phyloP scores from a whole-genome alignment of 805 yeast genomes.

The Myxozyma melibiosi region DNA sequence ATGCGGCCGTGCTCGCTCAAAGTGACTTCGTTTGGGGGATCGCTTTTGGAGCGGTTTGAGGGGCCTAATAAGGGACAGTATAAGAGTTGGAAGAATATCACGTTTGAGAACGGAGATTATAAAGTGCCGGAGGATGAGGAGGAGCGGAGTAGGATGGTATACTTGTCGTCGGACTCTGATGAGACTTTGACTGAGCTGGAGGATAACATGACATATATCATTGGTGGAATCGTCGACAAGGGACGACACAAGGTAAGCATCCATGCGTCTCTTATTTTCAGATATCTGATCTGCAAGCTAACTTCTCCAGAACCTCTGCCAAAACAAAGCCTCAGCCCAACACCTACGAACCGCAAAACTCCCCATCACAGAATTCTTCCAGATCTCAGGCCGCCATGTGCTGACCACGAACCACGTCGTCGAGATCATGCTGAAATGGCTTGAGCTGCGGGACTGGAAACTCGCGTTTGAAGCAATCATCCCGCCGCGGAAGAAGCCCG shows the following conservation, averaged over 20 bases:
- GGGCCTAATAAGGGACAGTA: slow-evolving; percentile 57
- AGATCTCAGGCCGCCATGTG: slow-evolving; percentile 82
- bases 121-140: slow-evolving; percentile 38
- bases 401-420: slow-evolving; percentile 95
- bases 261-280: background rate
- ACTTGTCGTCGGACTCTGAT: slow-evolving; percentile 86
- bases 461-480: slow-evolving; percentile 81
- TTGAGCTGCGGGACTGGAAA: slow-evolving; percentile 80
- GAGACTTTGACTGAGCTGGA: slow-evolving; percentile 64
- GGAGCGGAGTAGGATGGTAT: slow-evolving; percentile 46
- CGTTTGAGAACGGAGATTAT: slow-evolving; percentile 50
- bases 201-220: slow-evolving; percentile 73
- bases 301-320: slow-evolving; percentile 69
- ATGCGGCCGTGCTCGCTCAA: slow-evolving; percentile 57
- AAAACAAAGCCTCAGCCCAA: slow-evolving; percentile 72
- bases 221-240: slow-evolving; percentile 96
- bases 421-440: slow-evolving; percentile 79
- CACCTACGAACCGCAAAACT: slow-evolving; percentile 74
- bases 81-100: slow-evolving; percentile 67
- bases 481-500: slow-evolving; percentile 68
- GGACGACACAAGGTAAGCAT: slow-evolving; percentile 53
- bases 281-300: background rate
- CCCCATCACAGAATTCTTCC: slow-evolving; percentile 84
- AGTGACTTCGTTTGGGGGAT: slow-evolving; percentile 66
- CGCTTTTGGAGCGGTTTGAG: slow-evolving; percentile 70